A percentile compares a stretch with the other conserved stretches of the same genome.
These are phyloP conservation scores for Artemisia annua DNA, from an alignment of 129 eudicot species.

Conservation along the genomic window DNA sequence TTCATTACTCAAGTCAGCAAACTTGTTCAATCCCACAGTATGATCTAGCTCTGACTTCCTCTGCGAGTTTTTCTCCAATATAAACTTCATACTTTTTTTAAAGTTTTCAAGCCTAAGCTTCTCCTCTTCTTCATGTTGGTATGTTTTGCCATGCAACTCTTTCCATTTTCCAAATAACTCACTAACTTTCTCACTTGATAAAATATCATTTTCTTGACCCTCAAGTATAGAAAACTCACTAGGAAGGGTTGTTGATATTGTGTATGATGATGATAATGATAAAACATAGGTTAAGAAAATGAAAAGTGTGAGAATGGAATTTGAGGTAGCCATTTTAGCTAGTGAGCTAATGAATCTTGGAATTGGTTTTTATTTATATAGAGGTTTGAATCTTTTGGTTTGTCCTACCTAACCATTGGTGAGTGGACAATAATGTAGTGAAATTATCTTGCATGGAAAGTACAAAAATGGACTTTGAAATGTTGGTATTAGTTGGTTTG, in stretches of 20 bases:
- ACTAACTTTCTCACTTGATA: constrained; percentile 34
- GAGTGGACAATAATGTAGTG: constrained; percentile 24
- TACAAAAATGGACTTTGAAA: constrained; percentile 25
- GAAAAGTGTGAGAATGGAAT: constrained; percentile 24
- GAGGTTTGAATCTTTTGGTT: constrained; percentile 27
- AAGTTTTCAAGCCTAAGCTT: constrained; percentile 46
- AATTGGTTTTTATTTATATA: constrained; percentile 19
- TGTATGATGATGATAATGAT: constrained; percentile 7
- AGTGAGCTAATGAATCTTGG: constrained; percentile 31
- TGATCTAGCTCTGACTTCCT: constrained; percentile 35
- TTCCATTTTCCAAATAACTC: constrained; percentile 56
- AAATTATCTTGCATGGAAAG: constrained; percentile 13
- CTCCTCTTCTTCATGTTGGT: constrained; percentile 42
- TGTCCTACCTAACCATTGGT: constrained; percentile 33
- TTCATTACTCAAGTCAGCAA: constrained; percentile 73
- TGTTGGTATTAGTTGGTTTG: constrained; percentile 6
- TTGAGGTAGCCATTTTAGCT: constrained; percentile 39
- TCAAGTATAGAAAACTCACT: constrained; percentile 36
- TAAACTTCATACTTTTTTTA: constrained; percentile 38
- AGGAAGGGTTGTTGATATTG: constrained; percentile 28
- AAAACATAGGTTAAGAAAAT: constrained; percentile 24
- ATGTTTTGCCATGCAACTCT: constrained; percentile 49
- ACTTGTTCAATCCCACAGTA: constrained; percentile 53
- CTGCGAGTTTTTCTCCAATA: constrained; percentile 48
- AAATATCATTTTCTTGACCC: constrained; percentile 30